Conservation (phyloP, 768 basidiomycete genomes). For the Russula griseocarnosa region DNA sequence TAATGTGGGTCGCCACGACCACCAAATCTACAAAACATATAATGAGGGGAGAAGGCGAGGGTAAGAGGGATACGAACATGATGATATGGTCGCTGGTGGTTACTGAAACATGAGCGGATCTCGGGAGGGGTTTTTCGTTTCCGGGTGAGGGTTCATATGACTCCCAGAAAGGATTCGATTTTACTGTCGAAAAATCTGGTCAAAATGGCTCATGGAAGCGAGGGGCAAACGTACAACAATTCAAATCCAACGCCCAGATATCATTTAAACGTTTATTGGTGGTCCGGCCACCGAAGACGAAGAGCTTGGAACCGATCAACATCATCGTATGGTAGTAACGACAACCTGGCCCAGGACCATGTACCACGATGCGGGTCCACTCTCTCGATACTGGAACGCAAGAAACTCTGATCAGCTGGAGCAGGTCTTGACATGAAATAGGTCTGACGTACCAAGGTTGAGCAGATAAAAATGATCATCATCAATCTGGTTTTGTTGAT, state of each 20-base stretch:
- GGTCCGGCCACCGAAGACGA: conserved; percentile 93
- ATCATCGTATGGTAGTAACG: conserved; percentile 94
- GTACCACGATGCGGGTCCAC: conserved; percentile 84
- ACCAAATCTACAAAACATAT: conserved; percentile 45
- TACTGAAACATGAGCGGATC: conserved; percentile 75
- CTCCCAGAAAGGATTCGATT: conserved; percentile 80
- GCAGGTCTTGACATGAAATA: too few species aligned
- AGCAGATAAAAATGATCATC: conserved; percentile 92
- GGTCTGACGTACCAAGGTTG: conserved; percentile 70
- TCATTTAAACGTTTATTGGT: conserved; percentile 93
- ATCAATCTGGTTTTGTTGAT: too few species aligned
- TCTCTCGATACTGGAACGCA: conserved; percentile 71
- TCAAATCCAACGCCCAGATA: conserved; percentile 93
- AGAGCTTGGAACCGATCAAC: conserved; percentile 88
- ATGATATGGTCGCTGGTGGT: too few species aligned
- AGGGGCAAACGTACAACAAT: conserved; percentile 63
- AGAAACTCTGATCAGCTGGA: too few species aligned
- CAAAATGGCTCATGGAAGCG: conserved; percentile 10
- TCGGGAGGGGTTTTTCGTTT: conserved; percentile 63
- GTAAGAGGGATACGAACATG: too few species aligned
- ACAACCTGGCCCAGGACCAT: conserved; percentile 75
- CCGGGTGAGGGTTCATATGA: conserved; percentile 55
- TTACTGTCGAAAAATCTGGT: conserved; percentile 46
- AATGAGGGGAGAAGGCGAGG: too few species aligned
- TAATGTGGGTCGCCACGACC: conserved; percentile 96